Conservation (phyloP, 2,329 filamentous ascomycete genomes). For the Sphaceloma murrayae region DNA sequence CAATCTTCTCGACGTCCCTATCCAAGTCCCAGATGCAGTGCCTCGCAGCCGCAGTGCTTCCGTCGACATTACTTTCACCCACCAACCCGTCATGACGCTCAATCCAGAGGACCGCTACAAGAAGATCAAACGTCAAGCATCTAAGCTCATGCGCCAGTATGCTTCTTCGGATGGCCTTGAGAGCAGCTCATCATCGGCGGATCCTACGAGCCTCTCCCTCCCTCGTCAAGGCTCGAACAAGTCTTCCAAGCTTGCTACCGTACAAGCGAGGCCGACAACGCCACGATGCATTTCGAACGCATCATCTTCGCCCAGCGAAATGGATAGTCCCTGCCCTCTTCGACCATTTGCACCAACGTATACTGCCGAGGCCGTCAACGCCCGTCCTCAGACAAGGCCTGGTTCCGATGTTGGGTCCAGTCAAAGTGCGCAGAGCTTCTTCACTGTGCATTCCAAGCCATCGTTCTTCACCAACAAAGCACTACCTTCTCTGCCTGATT, state of each 20-base stretch:
- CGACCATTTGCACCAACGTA: background rate
- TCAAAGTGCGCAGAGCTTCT: conserved; percentile 3
- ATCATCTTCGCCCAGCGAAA: no score
- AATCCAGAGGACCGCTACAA: conserved; percentile 19
- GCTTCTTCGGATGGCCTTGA: conserved; percentile 18
- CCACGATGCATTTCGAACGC: no score
- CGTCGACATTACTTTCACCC: conserved; percentile 23
- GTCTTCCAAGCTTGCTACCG: conserved; percentile 16
- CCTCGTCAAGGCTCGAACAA: conserved; percentile 9
- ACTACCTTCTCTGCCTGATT: background rate
- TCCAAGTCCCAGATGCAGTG: conserved; percentile 40
- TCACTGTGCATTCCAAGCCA: conserved; percentile 3
- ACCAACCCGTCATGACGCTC: conserved; percentile 18
- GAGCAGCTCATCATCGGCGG: conserved; percentile 4
- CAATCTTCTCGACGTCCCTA: conserved; percentile 74
- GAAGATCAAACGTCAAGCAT: conserved; percentile 17
- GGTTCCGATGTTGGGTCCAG: conserved; percentile 2
- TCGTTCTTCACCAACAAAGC: conserved; percentile 6
- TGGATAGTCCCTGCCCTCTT: background rate
- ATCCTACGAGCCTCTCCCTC: background rate
- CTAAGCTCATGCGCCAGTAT: conserved; percentile 18
- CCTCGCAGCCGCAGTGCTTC: conserved; percentile 26
- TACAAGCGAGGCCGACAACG: background rate
- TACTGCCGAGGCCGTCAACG: background rate
- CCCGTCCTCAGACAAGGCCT: background rate